A percentile compares a stretch with the other conserved stretches of the same genome.
Conservation (phyloP, 2,329 filamentous ascomycete species). For the Colletotrichum higginsianum region DNA sequence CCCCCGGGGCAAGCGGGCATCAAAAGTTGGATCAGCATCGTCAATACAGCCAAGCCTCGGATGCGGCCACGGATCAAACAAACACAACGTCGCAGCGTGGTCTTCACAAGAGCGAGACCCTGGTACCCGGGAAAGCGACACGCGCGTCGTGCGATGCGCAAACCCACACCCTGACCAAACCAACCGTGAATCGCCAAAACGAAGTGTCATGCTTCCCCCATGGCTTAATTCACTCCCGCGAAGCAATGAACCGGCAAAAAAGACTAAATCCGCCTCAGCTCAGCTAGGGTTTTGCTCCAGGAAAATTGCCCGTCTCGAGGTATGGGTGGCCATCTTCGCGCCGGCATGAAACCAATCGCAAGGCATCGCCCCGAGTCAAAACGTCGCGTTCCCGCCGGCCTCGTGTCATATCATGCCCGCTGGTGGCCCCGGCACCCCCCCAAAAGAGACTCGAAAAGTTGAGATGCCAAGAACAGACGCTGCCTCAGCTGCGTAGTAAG, state of each 20-base stretch:
- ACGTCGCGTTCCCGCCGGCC: not conserved
- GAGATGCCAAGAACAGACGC: not conserved
- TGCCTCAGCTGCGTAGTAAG: not conserved
- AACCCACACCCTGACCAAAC: not conserved
- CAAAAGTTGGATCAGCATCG: not conserved
- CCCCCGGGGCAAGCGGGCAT: not conserved
- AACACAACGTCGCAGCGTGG: not conserved
- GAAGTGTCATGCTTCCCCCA: not conserved
- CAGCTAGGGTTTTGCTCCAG: constrained; percentile 5
- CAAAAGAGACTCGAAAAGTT: not conserved
- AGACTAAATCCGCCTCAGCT: not conserved
- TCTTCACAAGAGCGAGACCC: not conserved
- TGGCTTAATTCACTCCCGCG: not conserved
- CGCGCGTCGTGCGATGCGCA: not conserved
- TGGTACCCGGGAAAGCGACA: not conserved
- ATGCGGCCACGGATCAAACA: not conserved
- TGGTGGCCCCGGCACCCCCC: not conserved
- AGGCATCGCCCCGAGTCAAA: constrained; percentile 9
- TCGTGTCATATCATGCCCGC: not conserved
- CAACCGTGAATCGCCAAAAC: not conserved
- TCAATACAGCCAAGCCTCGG: not conserved
- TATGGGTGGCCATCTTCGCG: constrained; percentile 6
- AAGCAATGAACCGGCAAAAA: not conserved
- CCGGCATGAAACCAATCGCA: constrained; percentile 27
- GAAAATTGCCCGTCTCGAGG: not conserved